Conservation (phyloP, 495 filamentous ascomycete species). For the Polyplosphaeria fusca region DNA sequence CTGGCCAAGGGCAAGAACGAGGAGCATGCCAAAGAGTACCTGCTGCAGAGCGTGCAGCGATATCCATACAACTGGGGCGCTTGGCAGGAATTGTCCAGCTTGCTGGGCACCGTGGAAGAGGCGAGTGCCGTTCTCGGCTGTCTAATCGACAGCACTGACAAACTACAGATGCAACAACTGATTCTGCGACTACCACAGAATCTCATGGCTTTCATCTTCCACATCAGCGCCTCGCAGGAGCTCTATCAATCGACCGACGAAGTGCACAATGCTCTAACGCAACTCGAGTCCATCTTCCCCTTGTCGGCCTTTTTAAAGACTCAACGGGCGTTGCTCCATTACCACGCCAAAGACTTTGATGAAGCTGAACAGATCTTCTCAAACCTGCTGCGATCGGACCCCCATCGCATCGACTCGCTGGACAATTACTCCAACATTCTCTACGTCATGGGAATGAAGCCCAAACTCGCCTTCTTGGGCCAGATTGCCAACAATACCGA, state of each 20-base stretch:
- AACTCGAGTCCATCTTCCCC: slow-evolving; percentile 80
- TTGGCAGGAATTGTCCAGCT: slow-evolving; percentile 81
- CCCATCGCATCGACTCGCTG: slow-evolving; percentile 82
- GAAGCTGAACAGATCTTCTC: slow-evolving; percentile 82
- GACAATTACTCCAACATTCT: slow-evolving; percentile 97
- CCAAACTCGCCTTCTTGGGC: slow-evolving; percentile 87
- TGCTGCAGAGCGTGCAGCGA: slow-evolving; percentile 77
- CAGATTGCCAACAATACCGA: slow-evolving; percentile 86
- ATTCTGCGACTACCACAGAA: slow-evolving; percentile 71
- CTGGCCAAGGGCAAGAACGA: slow-evolving; percentile 90
- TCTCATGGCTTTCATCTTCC: slow-evolving; percentile 89
- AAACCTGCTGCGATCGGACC: slow-evolving; percentile 71
- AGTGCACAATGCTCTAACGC: slow-evolving; percentile 66
- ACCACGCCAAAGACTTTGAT: slow-evolving; percentile 92
- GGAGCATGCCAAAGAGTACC: slow-evolving; percentile 71
- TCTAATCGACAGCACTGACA: neutral
- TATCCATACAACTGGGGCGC: slow-evolving; percentile 95
- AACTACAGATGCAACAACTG: slow-evolving; percentile 52
- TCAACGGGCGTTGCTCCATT: slow-evolving; percentile 79
- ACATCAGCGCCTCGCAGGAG: slow-evolving; percentile 84
- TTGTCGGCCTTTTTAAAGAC: slow-evolving; percentile 83
- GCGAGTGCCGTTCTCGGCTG: neutral
- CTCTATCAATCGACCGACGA: slow-evolving; percentile 79
- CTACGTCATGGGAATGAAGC: slow-evolving; percentile 82
- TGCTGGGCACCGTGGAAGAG: slow-evolving; percentile 77